Evolutionary conservation across 805 yeast species (phyloP), one percentile per base, ranked within the genome.

Genomic region (Candida boleticola): DNA sequence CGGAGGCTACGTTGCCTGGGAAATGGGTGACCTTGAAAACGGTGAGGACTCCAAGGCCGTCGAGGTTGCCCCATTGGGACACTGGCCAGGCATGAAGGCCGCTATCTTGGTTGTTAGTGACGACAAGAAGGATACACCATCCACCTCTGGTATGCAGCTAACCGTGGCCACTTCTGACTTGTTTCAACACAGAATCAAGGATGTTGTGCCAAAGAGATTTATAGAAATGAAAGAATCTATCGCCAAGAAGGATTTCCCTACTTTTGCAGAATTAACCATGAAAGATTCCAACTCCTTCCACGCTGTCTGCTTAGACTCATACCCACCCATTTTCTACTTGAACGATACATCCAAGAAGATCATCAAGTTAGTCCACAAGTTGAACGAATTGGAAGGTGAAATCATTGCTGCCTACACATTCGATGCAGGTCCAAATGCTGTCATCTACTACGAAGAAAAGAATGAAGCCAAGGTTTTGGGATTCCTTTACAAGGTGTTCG

Each of bases 361-460:
- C 55, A 84, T 90, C 49, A 85, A 84, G 53, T 71, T 87, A 39
- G 77, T 89, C 37, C 95, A 93, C 63, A 68, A 74, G 42, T 79
- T 93, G 60, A 93, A 93, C 59, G 82, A 76, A 49, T 51, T 61
- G 3, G 82, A 77, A 27, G 87, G 85, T 40, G 72, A 77, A 55
- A 75, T 76, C 10, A 75, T 92, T 42, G 99, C 96, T 10, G 98
- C 98, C 29, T 93, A 93, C 66, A 93, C 99, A 1, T 93, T 85
- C 58, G 99, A 93, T 64, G 99, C 99, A 25, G 99, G 99, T 60
- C 99, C 99, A 65, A 93, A 93, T 66, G 96, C 97, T 17, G 99
- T 93, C 35, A 77, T 93, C 47, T 93, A 93, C 69, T 93, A 93
- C 61, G 81, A 83, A 59, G 77, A 76, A 50, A 73, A 81, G 55